Percentiles rank a stretch among this genome's conserved stretches.
phyloP scores from a whole-genome alignment of 176 grass and related monocot species.

The Rhynchospora breviuscula region DNA sequence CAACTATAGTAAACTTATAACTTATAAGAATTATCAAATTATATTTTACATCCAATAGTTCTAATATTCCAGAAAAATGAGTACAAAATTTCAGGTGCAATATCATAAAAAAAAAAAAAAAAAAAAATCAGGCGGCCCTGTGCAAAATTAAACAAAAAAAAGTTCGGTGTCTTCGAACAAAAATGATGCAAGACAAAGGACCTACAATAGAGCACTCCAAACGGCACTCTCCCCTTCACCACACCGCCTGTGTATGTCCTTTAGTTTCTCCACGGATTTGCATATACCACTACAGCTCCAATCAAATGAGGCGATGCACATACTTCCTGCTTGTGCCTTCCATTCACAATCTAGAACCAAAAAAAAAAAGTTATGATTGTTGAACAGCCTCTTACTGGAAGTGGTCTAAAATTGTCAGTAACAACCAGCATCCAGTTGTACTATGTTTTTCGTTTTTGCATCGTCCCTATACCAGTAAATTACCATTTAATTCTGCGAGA shows the following conservation, averaged over 20 bases:
- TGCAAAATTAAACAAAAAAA: not conserved
- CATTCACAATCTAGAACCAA: slow-evolving; percentile 59
- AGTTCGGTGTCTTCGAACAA: not conserved
- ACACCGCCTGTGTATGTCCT: slow-evolving; percentile 54
- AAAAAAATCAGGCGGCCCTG: not conserved
- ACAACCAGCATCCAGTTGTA: not conserved
- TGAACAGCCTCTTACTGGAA: not conserved
- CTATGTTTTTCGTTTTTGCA: not conserved
- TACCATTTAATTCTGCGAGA: not conserved
- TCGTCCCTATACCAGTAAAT: not conserved
- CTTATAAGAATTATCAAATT: not conserved
- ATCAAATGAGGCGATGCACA: slow-evolving; percentile 69
- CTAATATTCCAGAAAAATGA: not conserved
- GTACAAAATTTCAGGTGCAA: not conserved
- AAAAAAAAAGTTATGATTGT: not conserved
- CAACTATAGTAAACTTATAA: not conserved
- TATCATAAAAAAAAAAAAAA: not conserved
- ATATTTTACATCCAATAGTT: slow-evolving; percentile 15
- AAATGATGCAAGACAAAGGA: not conserved
- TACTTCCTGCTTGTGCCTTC: slow-evolving; percentile 72
- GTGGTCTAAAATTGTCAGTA: slow-evolving; percentile 5
- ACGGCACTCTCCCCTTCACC: slow-evolving; percentile 64
- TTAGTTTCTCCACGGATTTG: slow-evolving; percentile 71
- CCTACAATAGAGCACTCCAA: slow-evolving; percentile 65
- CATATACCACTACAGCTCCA: slow-evolving; percentile 89